A percentile compares a stretch with the other conserved stretches of the same genome.
phyloP scores from a whole-genome alignment of 345 rosid species.

The Abelmoschus esculentus region DNA sequence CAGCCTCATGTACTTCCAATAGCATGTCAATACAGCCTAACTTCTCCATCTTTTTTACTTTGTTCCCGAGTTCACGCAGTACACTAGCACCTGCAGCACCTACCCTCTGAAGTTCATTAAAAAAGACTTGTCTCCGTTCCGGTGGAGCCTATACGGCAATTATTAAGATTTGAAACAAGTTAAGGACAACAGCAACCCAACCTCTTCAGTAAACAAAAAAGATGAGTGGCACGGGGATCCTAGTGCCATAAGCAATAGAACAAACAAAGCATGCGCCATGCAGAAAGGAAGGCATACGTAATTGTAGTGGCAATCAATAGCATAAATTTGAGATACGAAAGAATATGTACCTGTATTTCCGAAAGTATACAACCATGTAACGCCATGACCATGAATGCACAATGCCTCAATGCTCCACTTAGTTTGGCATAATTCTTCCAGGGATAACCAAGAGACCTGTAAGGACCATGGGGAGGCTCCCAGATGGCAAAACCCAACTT shows the following conservation, averaged over 20 bases:
- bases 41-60: constrained; percentile 80
- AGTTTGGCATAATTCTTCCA: constrained; percentile 87
- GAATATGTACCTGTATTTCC: constrained; percentile 68
- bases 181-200: not conserved
- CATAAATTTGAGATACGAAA: not conserved
- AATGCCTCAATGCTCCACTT: constrained; percentile 89
- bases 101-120: constrained; percentile 54
- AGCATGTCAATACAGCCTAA: constrained; percentile 60
- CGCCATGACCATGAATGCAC: constrained; percentile 94
- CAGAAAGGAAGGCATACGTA: not conserved
- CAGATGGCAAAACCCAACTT: constrained; percentile 87
- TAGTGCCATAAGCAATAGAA: too few relatives aligned
- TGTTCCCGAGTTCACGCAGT: constrained; percentile 64
- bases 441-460: constrained; percentile 64
- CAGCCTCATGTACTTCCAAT: constrained; percentile 55
- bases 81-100: constrained; percentile 68
- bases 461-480: constrained; percentile 99
- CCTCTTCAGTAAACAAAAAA: not conserved
- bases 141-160: constrained; percentile 57
- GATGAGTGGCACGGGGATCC: not conserved
- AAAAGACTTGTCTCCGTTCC: constrained; percentile 65
- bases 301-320: too few relatives aligned
- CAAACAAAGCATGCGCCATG: too few relatives aligned
- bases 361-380: constrained; percentile 92
- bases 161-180: constrained; percentile 2